Evolutionary conservation across 768 basidiomycete genomes (phyloP).

Genomic region (Solioccasus polychromus): DNA sequence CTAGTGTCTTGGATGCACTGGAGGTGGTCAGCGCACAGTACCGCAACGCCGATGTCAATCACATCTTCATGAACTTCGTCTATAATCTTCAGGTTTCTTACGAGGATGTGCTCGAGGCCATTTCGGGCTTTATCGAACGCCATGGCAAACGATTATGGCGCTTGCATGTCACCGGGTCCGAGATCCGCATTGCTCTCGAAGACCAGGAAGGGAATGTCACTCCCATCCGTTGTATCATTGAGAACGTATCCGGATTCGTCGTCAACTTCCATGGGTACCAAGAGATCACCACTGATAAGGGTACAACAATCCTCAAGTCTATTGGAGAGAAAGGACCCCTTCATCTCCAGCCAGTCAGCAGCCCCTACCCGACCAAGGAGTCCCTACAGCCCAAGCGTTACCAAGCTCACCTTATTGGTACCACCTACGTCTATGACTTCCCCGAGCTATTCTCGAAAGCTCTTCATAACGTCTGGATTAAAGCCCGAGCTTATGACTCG

Average conservation of each 20-base stretch:
- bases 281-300: conserved; percentile 95
- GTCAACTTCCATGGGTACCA: conserved; percentile 98
- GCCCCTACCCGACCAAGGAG: conserved; percentile 94
- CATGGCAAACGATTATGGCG: conserved; percentile 99
- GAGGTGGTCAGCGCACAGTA: conserved; percentile 90
- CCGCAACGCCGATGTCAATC: conserved; percentile 94
- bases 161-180: conserved; percentile 95
- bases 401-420: conserved; percentile 97
- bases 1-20: conserved; percentile 88
- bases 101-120: conserved; percentile 94
- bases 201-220: conserved; percentile 93
- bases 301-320: conserved; percentile 93
- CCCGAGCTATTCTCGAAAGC: conserved; percentile 98
- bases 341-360: conserved; percentile 92
- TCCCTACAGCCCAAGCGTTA: conserved; percentile 98
- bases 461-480: conserved; percentile 87
- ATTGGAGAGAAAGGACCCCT: conserved; percentile 97
- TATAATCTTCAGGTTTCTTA: conserved; percentile 95
- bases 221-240: conserved; percentile 96
- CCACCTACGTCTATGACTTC: conserved; percentile 99
- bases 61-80: conserved; percentile 99
- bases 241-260: conserved; percentile 98
- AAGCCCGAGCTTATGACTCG: conserved; percentile 60
- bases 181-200: conserved; percentile 93
- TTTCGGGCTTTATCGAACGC: conserved; percentile 98